These are phyloP conservation scores for Microbotryomycetes sp. DNA, from an alignment of 1,284 basidiomycete species.

Conservation along the genomic window DNA sequence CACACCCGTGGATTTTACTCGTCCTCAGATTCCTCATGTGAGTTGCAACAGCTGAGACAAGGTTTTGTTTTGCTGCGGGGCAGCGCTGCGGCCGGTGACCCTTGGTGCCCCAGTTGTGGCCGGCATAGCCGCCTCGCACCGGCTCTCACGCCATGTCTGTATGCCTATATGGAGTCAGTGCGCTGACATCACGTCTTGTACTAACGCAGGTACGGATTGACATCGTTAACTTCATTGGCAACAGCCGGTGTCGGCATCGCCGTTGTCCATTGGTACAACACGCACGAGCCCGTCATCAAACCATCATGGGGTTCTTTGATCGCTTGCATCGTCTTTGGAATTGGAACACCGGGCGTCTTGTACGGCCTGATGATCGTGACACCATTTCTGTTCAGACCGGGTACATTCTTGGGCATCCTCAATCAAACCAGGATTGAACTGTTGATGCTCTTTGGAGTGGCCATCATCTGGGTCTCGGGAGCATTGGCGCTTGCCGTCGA, in stretches of 20 bases:
- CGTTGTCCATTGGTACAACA: constrained; percentile 40
- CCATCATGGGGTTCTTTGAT: constrained; percentile 44
- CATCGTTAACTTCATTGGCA: constrained; percentile 15
- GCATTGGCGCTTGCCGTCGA: constrained; percentile 42
- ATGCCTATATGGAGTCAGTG: not conserved
- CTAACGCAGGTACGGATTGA: constrained; percentile 16
- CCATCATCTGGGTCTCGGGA: constrained; percentile 43
- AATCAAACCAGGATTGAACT: constrained; percentile 43
- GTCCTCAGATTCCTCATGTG: constrained; percentile 18
- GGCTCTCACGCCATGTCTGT: not conserved
- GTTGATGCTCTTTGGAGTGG: constrained; percentile 40
- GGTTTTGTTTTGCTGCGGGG: not conserved
- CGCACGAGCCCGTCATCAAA: constrained; percentile 40
- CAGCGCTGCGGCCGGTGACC: not conserved
- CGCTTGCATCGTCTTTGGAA: constrained; percentile 43
- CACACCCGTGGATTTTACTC: constrained; percentile 16
- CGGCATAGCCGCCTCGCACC: not conserved
- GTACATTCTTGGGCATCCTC: constrained; percentile 39
- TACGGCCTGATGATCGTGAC: constrained; percentile 42
- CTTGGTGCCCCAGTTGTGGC: not conserved
- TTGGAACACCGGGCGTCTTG: constrained; percentile 42
- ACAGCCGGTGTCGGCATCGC: constrained; percentile 24
- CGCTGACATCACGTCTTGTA: not conserved
- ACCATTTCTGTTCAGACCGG: constrained; percentile 40
- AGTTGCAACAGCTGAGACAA: constrained; percentile 1